Base-by-base conservation (phyloP, 2,329 filamentous ascomycete species). In the Basipetospora chlamydospora region DNA sequence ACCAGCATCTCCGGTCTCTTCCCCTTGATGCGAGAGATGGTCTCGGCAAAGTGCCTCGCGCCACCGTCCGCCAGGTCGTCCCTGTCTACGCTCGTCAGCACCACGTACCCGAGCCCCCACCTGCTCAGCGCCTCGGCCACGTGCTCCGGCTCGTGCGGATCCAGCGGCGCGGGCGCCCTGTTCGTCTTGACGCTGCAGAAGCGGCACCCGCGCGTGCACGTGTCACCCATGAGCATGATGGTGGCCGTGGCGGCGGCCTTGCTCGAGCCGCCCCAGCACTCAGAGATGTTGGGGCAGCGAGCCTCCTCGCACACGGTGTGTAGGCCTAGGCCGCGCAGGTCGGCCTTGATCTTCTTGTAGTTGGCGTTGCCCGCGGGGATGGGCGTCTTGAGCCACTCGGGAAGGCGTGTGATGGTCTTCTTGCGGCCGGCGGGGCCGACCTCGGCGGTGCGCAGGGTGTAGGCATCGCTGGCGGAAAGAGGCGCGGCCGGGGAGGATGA, bases 211-310 rank as follows among this genome's bases (percentile, higher is more conserved):
- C 90, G 73, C 13, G 90, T 98, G 60, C 90, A 98, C 7, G 88
- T 96, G 57, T 98, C 90, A 44, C 90, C 90, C 87, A 96, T 96
- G 33, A 98, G 65, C 90, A 98, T 98, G 58, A 98, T 96, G 9
- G 90, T 98, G 3, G 90, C 90, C 22, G 90, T 98, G 4, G 90
- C 90, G 18, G 85, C 80, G 45, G 76, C 79, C 64, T 94, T 94
- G 56, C 80, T 75, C 52, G 69, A 76, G 23, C 90, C 90, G 42
- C 90, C 90, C 90, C 90, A 98, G 65, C 90, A 98, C 56, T 96
- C 88, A 44, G 81, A 86, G 42, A 98, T 94, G 59, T 98, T 98
- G 42, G 90, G 90, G 59, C 90, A 98, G 45, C 86, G 76, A 2
- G 90, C 90, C 63, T 98, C 90, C 61, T 98, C 90, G 59, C 90